phyloP scores from a whole-genome alignment of 2,329 filamentous ascomycete genomes.

The Colletotrichum liaoningense region DNA sequence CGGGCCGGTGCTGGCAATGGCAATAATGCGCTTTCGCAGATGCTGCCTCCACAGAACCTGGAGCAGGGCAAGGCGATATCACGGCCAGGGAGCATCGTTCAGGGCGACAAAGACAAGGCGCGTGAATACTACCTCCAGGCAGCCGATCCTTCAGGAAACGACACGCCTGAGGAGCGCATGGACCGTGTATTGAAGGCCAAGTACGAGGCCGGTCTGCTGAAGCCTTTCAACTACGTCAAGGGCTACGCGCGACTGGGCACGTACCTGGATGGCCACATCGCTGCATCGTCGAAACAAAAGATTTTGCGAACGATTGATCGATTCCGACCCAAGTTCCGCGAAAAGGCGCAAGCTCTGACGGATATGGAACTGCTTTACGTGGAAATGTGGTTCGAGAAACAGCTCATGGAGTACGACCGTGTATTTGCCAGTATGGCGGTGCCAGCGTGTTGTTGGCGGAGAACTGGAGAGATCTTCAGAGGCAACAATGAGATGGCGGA shows the following conservation, averaged over 20 bases:
- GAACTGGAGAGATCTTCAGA: conserved; percentile 96
- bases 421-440: conserved; percentile 99
- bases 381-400: conserved; percentile 99
- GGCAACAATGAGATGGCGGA: conserved; percentile 99
- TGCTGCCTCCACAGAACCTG: conserved; percentile 59
- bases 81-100: conserved; percentile 69
- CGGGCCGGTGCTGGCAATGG: conserved; percentile 40
- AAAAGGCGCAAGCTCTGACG: conserved; percentile 91
- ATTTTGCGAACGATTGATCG: conserved; percentile 91
- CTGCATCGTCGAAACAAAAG: conserved; percentile 85
- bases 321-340: conserved; percentile 94
- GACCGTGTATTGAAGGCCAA: conserved; percentile 94
- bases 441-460: conserved; percentile 95
- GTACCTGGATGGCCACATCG: conserved; percentile 92
- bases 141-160: conserved; percentile 88
- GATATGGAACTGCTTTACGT: conserved; percentile 95
- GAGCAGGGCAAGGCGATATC: conserved; percentile 67
- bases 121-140: conserved; percentile 97
- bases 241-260: conserved; percentile 90
- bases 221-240: conserved; percentile 98
- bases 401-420: conserved; percentile 96
- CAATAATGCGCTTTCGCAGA: conserved; percentile 43
- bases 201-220: conserved; percentile 92
- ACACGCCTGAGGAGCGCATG: conserved; percentile 94
- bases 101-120: conserved; percentile 78